Evolutionary conservation across 768 basidiomycete species (phyloP).

Genomic region (Trametes villosa): DNA sequence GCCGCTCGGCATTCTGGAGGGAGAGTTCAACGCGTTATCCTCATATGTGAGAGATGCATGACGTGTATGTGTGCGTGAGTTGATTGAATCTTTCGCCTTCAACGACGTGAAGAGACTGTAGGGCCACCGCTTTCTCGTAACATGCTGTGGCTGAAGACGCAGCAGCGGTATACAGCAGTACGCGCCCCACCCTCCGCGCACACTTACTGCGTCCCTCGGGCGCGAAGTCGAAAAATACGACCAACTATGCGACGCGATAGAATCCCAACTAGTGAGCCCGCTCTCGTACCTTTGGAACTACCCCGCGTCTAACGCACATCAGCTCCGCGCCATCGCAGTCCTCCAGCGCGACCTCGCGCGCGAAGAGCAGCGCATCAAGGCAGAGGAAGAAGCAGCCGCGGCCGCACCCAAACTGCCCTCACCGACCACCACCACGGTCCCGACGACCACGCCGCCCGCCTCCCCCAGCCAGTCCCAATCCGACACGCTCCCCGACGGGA

Average conservation of each 20-base stretch:
- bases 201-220: conserved; percentile 66
- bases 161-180: conserved; percentile 61
- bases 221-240: conserved; percentile 81
- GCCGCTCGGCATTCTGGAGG: conserved; percentile 53
- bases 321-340: conserved; percentile 75
- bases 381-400: conserved; percentile 46
- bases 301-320: not conserved
- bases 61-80: too few species aligned
- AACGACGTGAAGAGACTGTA: conserved; percentile 68
- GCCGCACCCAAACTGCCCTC: conserved; percentile 38
- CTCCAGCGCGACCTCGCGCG: conserved; percentile 70
- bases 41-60: conserved; percentile 55
- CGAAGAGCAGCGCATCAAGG: conserved; percentile 58
- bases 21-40: conserved; percentile 65
- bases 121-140: conserved; percentile 31
- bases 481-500: conserved; percentile 17
- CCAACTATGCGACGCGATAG: conserved; percentile 78
- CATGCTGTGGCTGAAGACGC: not conserved
- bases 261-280: conserved; percentile 66
- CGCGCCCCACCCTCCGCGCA: conserved; percentile 64
- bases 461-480: conserved; percentile 19
- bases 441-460: conserved; percentile 20
- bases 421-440: conserved; percentile 30
- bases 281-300: not conserved
- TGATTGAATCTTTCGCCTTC: too few species aligned